Base-by-base conservation (phyloP, 2,329 filamentous ascomycete species). In the Cytospora leucostoma region DNA sequence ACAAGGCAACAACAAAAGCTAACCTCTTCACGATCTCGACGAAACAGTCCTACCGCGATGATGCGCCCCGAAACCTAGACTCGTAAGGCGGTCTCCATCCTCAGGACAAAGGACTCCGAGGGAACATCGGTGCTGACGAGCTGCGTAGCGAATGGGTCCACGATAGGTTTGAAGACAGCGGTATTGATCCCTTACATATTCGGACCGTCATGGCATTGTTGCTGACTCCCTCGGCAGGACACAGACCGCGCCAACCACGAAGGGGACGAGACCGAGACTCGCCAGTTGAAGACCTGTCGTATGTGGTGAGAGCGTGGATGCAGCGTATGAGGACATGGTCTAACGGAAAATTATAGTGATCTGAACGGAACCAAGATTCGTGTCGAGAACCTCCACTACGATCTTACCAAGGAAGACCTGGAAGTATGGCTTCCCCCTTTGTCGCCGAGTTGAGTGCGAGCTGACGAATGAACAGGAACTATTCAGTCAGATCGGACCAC, bases 331-430 rank as follows among this genome's bases (percentile, higher is more conserved):
- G 32, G 51, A 55, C 21, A 1, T 68, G 54, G 64, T 66, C 63
- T 67, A 59, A 38, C 68, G 85, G 85, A 71, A 81, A 84, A 40
- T 52, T 72, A 78, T 35, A 77, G 78, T 32, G 62, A 66, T 35
- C 37, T 62, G 56, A 60, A 63, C 62, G 87, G 88, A 69, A 82
- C 88, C 53, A 94, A 92, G 76, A 77, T 97, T 68, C 88, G 89
- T 68, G 89, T 97, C 66, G 92, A 96, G 66, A 97, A 97, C 74
- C 80, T 97, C 63, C 93, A 97, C 75, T 97, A 96, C 75, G 93
- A 97, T 65, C 83, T 97, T 67, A 93, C 90, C 13, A 87, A 94
- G 75, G 88, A 89, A 44, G 93, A 97, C 72, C 82, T 97, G 60
- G 84, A 90, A 71, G 92, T 96, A 78, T 62, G 77, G 56, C 11